Percentiles rank a stretch among this genome's conserved stretches.
Conservation (phyloP, 1,284 basidiomycete genomes). For the Marasmius tenuissimus region DNA sequence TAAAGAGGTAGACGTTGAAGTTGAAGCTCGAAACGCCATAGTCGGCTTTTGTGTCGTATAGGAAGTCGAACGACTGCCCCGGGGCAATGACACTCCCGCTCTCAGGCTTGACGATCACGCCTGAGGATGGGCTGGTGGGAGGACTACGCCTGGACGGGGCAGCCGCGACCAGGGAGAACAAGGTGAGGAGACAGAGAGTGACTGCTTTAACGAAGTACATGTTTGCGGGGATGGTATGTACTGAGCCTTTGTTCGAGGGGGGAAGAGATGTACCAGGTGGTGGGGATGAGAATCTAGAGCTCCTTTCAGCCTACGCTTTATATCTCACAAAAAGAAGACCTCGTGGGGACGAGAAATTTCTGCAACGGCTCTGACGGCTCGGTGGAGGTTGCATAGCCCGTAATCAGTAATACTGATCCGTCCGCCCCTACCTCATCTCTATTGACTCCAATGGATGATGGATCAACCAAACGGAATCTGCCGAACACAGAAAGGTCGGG, state of each 20-base stretch:
- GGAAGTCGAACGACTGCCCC: conserved; percentile 28
- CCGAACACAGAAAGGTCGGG: not conserved
- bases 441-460: not conserved
- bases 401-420: not conserved
- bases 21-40: conserved; percentile 40
- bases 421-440: not conserved
- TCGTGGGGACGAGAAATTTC: no score
- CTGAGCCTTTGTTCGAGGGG: not conserved
- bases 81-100: conserved; percentile 28
- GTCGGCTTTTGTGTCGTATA: conserved; percentile 36
- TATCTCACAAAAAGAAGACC: no score
- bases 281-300: not conserved
- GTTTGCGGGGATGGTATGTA: not conserved
- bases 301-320: no score
- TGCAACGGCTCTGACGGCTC: no score
- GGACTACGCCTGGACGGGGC: conserved; percentile 16
- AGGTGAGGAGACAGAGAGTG: conserved; percentile 9
- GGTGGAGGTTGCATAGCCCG: no score
- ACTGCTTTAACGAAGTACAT: conserved; percentile 15
- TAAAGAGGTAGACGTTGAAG: conserved; percentile 38
- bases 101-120: conserved; percentile 19
- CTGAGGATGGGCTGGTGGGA: conserved; percentile 1
- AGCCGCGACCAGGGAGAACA: conserved; percentile 14
- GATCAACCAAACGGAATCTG: not conserved
- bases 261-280: not conserved